Percentiles rank a stretch among this genome's conserved stretches.
phyloP scores from a whole-genome alignment of 106 monocot species.

The Allium fistulosum region DNA sequence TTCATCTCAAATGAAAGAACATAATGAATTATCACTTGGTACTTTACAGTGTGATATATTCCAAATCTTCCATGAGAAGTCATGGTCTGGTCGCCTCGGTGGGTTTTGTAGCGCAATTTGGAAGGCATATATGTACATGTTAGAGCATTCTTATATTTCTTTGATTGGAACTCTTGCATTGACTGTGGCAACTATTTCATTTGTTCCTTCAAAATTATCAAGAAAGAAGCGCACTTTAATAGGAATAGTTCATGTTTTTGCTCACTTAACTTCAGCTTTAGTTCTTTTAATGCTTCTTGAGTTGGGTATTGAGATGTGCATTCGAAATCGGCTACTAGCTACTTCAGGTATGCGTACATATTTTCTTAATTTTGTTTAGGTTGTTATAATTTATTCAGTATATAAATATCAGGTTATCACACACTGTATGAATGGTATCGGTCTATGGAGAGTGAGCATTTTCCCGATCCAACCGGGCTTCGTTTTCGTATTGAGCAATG shows the following conservation, averaged over 20 bases:
- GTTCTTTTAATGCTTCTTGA: constrained; percentile 78
- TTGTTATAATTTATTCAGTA: no score
- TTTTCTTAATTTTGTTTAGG: no score
- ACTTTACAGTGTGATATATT: constrained; percentile 65
- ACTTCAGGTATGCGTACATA: constrained; percentile 42
- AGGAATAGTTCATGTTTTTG: constrained; percentile 62
- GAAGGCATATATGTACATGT: constrained; percentile 60
- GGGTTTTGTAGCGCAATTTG: constrained; percentile 56
- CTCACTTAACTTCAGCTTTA: constrained; percentile 61
- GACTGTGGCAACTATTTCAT: constrained; percentile 37
- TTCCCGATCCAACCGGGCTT: constrained; percentile 80
- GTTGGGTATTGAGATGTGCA: constrained; percentile 77
- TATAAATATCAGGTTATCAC: constrained; percentile 35
- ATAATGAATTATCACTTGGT: constrained; percentile 5
- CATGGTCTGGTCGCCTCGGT: constrained; percentile 53
- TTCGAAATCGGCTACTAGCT: constrained; percentile 61
- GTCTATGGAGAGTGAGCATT: constrained; percentile 83
- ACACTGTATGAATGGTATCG: constrained; percentile 87
- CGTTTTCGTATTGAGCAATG: constrained; percentile 73
- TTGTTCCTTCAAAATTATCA: constrained; percentile 77
- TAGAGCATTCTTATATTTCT: constrained; percentile 71
- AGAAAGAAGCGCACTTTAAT: constrained; percentile 49
- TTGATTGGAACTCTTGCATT: constrained; percentile 41
- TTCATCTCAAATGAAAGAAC: not conserved
- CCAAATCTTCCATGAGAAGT: constrained; percentile 54